Base-by-base conservation (phyloP, 139 green algal genomes). In the Volvox africanus region DNA sequence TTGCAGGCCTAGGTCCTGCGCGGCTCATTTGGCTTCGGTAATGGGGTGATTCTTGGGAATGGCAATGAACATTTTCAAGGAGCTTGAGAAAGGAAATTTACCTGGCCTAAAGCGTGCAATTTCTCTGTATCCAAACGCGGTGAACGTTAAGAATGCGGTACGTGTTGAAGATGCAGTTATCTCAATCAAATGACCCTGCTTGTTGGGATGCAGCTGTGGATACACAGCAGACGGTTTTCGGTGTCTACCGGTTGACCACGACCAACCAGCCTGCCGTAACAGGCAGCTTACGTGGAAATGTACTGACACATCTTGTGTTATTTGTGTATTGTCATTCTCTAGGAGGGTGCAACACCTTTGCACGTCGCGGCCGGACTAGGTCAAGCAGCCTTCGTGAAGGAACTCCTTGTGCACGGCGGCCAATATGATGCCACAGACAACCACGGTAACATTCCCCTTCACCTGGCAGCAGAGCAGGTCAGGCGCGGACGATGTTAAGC, bases 401-500 rank as follows among this genome's bases (percentile, higher is more conserved):
- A 93, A 83, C 86, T 95, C 19, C 80, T 95, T 32, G 35, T 76
- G 14, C 55, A 82, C 14, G 88, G 91, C 21, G 91, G 85, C 0
- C 62, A 37, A 6, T 80, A 86, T 61, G 83, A 93, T 14, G 75
- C 35, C 0, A 21, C 78, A 30, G 93, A 95, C 73, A 37, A 13
- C 50, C 36, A 85, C 12, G 89, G 80, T 30, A 89, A 93, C n/a
- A 67, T 83, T 2, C 91, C 93, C 22, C 73, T 95, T 61, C 93
- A 95, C 85, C 44, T 95, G 35, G 93, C 89, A 28, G 73, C 82
- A 5, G 89, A 90, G 73, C 82, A 87, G 83, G 89, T 92, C 14
- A 21, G 68, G 24, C 65, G 65, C 21, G 65, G 5, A 55, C 5
- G 44, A 55, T 55, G n/a, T n/a, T 55, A 5, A 55, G 44, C 44